A percentile compares a stretch with the other conserved stretches of the same genome.
Evolutionary conservation across 345 rosid genomes (phyloP).

Genomic region (Pelargonium nanum): DNA sequence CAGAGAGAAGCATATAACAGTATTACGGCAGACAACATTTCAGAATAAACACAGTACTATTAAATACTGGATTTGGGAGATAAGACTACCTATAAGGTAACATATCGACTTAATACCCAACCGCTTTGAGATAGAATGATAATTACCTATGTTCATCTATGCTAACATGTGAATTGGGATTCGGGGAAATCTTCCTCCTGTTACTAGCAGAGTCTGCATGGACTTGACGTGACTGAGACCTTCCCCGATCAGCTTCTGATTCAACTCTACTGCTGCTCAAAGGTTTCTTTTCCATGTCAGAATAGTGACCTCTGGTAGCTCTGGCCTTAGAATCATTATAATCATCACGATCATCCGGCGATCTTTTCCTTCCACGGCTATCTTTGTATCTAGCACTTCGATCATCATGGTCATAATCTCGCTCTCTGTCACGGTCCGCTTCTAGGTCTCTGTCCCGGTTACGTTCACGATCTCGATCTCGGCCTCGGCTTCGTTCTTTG

Average conservation of each 20-base stretch:
- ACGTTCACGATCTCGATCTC: constrained; percentile 29
- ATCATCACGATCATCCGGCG: constrained; percentile 61
- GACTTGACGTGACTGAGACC: constrained; percentile 52
- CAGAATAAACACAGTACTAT: no score
- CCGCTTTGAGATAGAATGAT: background rate
- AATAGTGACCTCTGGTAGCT: constrained; percentile 18
- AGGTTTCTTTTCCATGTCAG: constrained; percentile 40
- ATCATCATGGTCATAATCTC: constrained; percentile 45
- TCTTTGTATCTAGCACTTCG: constrained; percentile 45
- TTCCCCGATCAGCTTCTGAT: constrained; percentile 54
- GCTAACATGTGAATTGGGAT: constrained; percentile 45
- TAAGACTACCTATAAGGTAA: no score
- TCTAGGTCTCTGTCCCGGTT: constrained; percentile 20
- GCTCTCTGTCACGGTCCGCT: constrained; percentile 24
- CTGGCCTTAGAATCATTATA: constrained; percentile 37
- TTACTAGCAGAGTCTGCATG: constrained; percentile 29
- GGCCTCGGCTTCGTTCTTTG: constrained; percentile 26
- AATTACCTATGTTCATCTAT: constrained; percentile 62
- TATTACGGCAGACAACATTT: no score
- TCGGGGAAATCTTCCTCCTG: constrained; percentile 40
- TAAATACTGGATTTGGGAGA: no score
- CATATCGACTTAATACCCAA: background rate
- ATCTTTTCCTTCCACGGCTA: constrained; percentile 53
- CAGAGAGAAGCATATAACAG: no score
- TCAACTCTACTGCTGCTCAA: constrained; percentile 39